Percentiles rank a stretch among this genome's conserved stretches.
phyloP scores from a whole-genome alignment of 129 eudicot genomes.

The Saussurea involucrata region DNA sequence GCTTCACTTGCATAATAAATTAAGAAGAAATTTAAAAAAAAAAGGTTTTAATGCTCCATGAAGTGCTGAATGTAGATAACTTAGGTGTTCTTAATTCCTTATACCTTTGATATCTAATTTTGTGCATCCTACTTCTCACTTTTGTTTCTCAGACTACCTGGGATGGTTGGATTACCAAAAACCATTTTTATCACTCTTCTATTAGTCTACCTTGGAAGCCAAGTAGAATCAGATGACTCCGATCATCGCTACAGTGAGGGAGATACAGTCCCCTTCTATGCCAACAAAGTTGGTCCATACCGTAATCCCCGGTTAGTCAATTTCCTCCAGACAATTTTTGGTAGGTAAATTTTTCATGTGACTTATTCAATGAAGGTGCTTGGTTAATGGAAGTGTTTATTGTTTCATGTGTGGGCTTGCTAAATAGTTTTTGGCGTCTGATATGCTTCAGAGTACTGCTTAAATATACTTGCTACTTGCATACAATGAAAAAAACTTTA shows the following conservation, averaged over 20 bases:
- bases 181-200: conserved; percentile 7
- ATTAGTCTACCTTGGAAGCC: conserved; percentile 18
- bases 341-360: not conserved
- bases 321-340: not conserved
- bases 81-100: not conserved
- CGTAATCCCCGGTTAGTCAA: conserved; percentile 21
- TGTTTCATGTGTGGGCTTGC: not conserved
- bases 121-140: not conserved
- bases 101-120: conserved; percentile 5
- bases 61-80: not conserved
- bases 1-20: not conserved
- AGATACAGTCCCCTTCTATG: conserved; percentile 41
- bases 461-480: too few species aligned
- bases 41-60: not conserved
- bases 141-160: not conserved
- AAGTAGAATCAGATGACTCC: conserved; percentile 27
- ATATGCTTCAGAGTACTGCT: too few species aligned
- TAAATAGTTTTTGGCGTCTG: too few species aligned
- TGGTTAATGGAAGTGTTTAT: not conserved
- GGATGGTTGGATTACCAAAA: conserved; percentile 12
- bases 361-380: not conserved
- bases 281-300: conserved; percentile 33
- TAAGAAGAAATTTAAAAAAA: not conserved
- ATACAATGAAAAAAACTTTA: too few species aligned
- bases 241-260: conserved; percentile 36